Evolutionary conservation across 2,329 filamentous ascomycete genomes (phyloP).

Genomic region (Aspergillus sp.): DNA sequence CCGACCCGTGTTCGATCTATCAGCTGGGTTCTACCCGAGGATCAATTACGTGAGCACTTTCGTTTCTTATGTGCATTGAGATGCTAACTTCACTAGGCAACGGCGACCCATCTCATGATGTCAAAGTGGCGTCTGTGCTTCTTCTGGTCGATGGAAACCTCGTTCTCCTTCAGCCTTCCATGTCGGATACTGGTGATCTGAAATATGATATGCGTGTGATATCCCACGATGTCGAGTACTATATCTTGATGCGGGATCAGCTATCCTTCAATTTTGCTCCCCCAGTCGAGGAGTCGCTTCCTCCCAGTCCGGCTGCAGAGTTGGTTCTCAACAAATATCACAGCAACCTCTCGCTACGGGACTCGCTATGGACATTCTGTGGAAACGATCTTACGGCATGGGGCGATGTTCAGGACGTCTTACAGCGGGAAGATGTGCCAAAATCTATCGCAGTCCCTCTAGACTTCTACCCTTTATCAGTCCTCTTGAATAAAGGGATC

Average conservation of each 20-base stretch:
- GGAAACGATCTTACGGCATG: constrained; percentile 84
- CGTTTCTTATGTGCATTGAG: not conserved
- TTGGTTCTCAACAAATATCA: constrained; percentile 51
- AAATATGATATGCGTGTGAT: constrained; percentile 99
- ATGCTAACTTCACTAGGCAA: constrained; percentile 56
- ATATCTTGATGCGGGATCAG: constrained; percentile 88
- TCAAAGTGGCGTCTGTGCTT: constrained; percentile 87
- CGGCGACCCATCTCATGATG: constrained; percentile 94
- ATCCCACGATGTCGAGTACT: constrained; percentile 95
- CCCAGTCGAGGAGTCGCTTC: constrained; percentile 52
- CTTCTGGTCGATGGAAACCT: constrained; percentile 98
- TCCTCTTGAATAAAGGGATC: constrained; percentile 86
- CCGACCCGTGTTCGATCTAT: constrained; percentile 89
- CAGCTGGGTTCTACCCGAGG: constrained; percentile 93
- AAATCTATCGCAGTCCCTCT: constrained; percentile 75
- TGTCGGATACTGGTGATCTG: constrained; percentile 78
- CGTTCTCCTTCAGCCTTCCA: constrained; percentile 84
- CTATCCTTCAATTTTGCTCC: constrained; percentile 55
- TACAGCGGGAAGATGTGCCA: constrained; percentile 75
- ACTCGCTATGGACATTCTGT: constrained; percentile 95
- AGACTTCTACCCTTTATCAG: constrained; percentile 95
- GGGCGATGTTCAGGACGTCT: constrained; percentile 84
- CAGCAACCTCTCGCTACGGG: constrained; percentile 65
- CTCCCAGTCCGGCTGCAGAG: constrained; percentile 55
- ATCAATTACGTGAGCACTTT: constrained; percentile 68